A percentile compares a stretch with the other conserved stretches of the same genome.
Conservation (phyloP, 371 early-diverging fungal genomes). For the Actinomucor elegans region DNA sequence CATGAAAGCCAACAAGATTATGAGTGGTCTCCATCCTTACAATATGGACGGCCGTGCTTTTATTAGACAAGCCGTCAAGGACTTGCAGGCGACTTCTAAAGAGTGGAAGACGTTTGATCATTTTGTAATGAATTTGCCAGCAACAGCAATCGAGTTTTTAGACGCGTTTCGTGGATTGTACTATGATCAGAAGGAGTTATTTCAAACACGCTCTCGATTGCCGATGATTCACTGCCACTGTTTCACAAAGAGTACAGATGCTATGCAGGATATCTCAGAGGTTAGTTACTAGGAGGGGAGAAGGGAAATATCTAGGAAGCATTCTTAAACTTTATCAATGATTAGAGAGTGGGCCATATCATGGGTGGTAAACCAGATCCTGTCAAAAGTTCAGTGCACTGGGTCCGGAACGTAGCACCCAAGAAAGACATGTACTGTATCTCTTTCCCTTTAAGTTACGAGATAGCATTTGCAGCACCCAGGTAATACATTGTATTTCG, state of each 20-base stretch:
- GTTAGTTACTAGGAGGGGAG: constrained; percentile 27
- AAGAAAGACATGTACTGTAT: constrained; percentile 98
- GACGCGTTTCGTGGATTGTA: constrained; percentile 78
- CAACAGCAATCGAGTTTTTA: constrained; percentile 94
- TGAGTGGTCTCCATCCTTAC: constrained; percentile 65
- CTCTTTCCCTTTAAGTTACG: constrained; percentile 72
- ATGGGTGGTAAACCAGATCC: constrained; percentile 50
- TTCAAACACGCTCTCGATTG: constrained; percentile 43
- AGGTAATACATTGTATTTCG: neutral
- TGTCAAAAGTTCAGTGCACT: constrained; percentile 56
- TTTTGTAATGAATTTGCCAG: constrained; percentile 98
- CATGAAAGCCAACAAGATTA: constrained; percentile 75
- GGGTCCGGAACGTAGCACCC: constrained; percentile 94
- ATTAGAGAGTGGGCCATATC: constrained; percentile 52
- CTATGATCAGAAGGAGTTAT: constrained; percentile 42
- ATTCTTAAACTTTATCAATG: neutral
- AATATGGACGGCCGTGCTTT: constrained; percentile 95
- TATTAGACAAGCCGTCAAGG: constrained; percentile 68
- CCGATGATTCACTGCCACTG: constrained; percentile 94
- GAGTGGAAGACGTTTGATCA: constrained; percentile 84
- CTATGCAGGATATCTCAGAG: constrained; percentile 67
- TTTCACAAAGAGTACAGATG: constrained; percentile 83
- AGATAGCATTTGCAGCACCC: constrained; percentile 51
- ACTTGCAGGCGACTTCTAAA: constrained; percentile 29
- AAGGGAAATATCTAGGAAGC: neutral